Base-by-base conservation (phyloP, 106 monocot genomes). In the Platanthera zijinensis region DNA sequence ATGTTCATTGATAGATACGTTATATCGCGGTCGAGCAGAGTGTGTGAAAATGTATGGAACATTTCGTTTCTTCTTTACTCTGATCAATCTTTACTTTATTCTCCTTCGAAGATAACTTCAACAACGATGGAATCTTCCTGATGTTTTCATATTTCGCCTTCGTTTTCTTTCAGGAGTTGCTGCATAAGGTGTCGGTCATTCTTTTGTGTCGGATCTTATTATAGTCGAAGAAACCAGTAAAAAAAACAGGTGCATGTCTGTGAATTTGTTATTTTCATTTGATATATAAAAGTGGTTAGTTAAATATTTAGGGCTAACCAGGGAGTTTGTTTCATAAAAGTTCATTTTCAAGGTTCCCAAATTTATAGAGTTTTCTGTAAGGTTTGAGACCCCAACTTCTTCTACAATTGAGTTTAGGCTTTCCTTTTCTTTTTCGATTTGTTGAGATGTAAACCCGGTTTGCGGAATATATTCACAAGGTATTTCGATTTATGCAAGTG, bases 191-290 rank as follows among this genome's bases (percentile, higher is more conserved):
- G 18, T 59, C 39, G 39, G 39, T 39, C 28, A 63, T 86, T 83
- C 66, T 74, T 78, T 75, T 18, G 57, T 70, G 61, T 77, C 22
- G 48, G 61, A 72, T 69, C 68, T 71, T 69, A 80, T 50, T 72
- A 71, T 73, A 85, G 77, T 2, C 52, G 78, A 69, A 81, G 78
- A 77, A 70, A 81, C 52, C 62, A 49, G 68, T 73, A 79, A 72
- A 77, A 25, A 39, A 39, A 77, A 56, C 82, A 77, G 86, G 79
- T 80, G 83, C 83, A 72, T 48, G 72, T 59, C 72, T 72, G 72
- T 72, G 78, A 78, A 61, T 78, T 70, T 71, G 48, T 12, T 22
- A 71, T 59, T 72, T 28, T 78, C 57, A 69, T 78, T 71, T 13
- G 17, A 69, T 72, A 57, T 50, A 78, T 78, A 72, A 72, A 72